Base-by-base conservation (phyloP, 345 rosid genomes). In the Moricandia arvensis region DNA sequence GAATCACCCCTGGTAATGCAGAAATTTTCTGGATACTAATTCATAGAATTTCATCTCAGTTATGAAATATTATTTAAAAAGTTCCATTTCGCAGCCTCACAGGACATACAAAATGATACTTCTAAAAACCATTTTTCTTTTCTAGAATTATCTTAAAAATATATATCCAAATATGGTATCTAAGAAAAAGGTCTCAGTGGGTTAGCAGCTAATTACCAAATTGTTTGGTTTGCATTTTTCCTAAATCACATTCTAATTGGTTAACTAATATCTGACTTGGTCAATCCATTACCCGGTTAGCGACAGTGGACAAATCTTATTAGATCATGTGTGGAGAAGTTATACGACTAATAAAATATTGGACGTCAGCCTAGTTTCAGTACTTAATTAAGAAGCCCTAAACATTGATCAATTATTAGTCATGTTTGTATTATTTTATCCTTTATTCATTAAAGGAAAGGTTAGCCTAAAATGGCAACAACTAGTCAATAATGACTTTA, bases 401-500 rank as follows among this genome's bases (percentile, higher is more conserved):
- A 55, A 24, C 37, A 35, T 8, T 35, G 53, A 55, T 69, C 73
- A 55, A 69, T 69, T 55, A 69, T 69, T 69, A 63, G 73, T 69
- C 63, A 34, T 68, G 21, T 55, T 35, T 24, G 60, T 58, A 69
- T 10, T 69, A 55, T 35, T 69, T 55, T 57, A 55, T 57, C 4
- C 5, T 69, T 0, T 55, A 33, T n/a, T 34, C 35, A 68, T 68
- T 55, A 69, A 55, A 35, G 53, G 53, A 69, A 69, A 69, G 53
- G 35, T 37, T 69, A 35, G 61, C 53, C 73, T 69, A 55, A 69
- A 69, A 69, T 55, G 35, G 63, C 26, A 69, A 55, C 51, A 55
- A 9, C 34, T 69, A 69, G 53, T 35, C 53, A 55, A 24, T 35
- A 12, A 55, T 35, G n/a, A 69, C 26, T 69, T 69, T 35, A 35